These are phyloP conservation scores for Eustoma russellianum DNA, from an alignment of 257 asterid species.

Conservation along the genomic window DNA sequence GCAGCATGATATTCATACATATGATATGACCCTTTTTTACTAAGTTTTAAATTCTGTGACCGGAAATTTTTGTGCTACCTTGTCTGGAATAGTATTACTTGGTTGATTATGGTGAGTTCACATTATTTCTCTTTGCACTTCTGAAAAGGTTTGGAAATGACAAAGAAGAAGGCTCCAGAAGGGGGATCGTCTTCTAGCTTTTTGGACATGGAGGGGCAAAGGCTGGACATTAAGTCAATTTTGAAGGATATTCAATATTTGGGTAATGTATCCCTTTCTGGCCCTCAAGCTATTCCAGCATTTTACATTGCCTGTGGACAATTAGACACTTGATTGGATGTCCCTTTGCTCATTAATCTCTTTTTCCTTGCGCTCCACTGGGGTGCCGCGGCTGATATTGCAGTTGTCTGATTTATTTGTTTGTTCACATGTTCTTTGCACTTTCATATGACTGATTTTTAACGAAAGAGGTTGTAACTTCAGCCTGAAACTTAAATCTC, in stretches of 20 bases:
- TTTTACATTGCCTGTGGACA: background rate
- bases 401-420: too few relatives aligned
- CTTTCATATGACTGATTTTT: too few relatives aligned
- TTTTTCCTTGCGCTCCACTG: background rate
- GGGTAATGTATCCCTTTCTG: constrained; percentile 21
- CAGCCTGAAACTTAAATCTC: too few relatives aligned
- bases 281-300: background rate
- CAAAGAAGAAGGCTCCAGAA: background rate
- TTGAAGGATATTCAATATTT: constrained; percentile 50
- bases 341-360: background rate
- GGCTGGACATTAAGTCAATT: constrained; percentile 46
- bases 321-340: background rate
- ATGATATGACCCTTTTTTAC: too few relatives aligned
- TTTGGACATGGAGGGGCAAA: constrained; percentile 21
- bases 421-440: too few relatives aligned
- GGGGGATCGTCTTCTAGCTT: constrained; percentile 5
- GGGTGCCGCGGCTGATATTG: too few relatives aligned
- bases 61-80: too few relatives aligned
- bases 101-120: background rate
- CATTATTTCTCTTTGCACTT: background rate
- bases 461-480: too few relatives aligned
- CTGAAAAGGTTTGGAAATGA: constrained; percentile 7
- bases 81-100: too few relatives aligned
- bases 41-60: too few relatives aligned
- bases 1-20: too few relatives aligned